Evolutionary conservation across 257 asterid genomes (phyloP).

Genomic region (Ballota nigra): DNA sequence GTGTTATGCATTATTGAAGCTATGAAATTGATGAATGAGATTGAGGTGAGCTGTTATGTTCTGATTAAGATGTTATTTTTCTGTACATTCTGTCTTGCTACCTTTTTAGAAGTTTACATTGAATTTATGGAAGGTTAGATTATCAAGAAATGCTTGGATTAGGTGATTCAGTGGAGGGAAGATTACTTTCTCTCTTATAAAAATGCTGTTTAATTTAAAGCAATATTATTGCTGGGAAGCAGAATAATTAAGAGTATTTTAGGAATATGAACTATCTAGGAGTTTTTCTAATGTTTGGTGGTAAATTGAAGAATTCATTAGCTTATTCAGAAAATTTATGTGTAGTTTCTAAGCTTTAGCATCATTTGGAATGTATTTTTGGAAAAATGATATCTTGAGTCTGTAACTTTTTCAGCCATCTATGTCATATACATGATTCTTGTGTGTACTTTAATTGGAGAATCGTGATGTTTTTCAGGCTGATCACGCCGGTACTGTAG

Average conservation of each 20-base stretch:
- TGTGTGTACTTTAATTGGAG: background rate
- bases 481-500: constrained; percentile 55
- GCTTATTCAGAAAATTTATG: background rate
- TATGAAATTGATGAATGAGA: constrained; percentile 78
- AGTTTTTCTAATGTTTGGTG: background rate
- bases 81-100: background rate
- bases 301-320: background rate
- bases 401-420: background rate
- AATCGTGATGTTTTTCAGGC: constrained; percentile 31
- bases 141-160: background rate
- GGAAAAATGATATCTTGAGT: background rate
- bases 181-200: background rate
- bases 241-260: background rate
- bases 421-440: background rate
- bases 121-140: background rate
- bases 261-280: background rate
- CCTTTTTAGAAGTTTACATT: background rate
- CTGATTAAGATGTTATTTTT: background rate
- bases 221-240: background rate
- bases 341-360: background rate
- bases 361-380: background rate
- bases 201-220: background rate
- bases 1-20: constrained; percentile 70
- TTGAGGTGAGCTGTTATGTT: constrained; percentile 48
- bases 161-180: constrained; percentile 10